These are phyloP conservation scores for Penicillium sp. DNA, from an alignment of 2,329 filamentous ascomycete genomes.

Conservation along the genomic window DNA sequence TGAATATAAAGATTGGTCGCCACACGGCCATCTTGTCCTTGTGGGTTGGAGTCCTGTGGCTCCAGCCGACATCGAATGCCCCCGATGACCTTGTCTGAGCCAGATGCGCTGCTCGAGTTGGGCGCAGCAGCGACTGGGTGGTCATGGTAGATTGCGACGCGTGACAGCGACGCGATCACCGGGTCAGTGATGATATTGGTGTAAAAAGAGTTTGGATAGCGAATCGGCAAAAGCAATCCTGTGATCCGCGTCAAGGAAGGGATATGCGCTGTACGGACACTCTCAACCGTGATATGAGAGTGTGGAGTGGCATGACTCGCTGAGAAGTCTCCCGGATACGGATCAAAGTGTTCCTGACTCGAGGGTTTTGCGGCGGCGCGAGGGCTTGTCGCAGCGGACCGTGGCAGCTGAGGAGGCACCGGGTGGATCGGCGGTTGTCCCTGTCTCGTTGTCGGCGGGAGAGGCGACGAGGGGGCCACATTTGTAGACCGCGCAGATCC, in stretches of 20 bases:
- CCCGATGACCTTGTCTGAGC: constrained; percentile 42
- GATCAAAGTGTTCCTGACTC: constrained; percentile 22
- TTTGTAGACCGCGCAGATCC: constrained; percentile 22
- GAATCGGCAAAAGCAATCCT: constrained; percentile 53
- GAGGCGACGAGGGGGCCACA: constrained; percentile 19
- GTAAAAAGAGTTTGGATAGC: constrained; percentile 58
- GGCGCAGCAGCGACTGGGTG: constrained; percentile 30
- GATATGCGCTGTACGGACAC: constrained; percentile 49
- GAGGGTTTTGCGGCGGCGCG: constrained; percentile 17
- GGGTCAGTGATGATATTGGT: constrained; percentile 53
- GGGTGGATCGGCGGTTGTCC: constrained; percentile 27
- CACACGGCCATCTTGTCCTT: constrained; percentile 10
- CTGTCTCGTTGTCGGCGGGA: constrained; percentile 4
- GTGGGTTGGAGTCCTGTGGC: constrained; percentile 12
- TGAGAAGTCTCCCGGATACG: constrained; percentile 27
- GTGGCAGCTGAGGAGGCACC: constrained; percentile 24
- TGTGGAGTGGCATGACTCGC: constrained; percentile 31
- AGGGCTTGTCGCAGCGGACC: constrained; percentile 20
- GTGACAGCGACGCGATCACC: constrained; percentile 48
- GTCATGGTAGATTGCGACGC: constrained; percentile 55
- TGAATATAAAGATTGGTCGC: constrained; percentile 54
- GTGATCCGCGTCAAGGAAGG: constrained; percentile 54
- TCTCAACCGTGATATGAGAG: constrained; percentile 49
- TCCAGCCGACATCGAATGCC: constrained; percentile 46
- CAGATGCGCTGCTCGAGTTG: constrained; percentile 16